Evolutionary conservation across 805 yeast species (phyloP), one percentile per base, ranked within the genome.

Genomic region (Cephaloascus albidus): DNA sequence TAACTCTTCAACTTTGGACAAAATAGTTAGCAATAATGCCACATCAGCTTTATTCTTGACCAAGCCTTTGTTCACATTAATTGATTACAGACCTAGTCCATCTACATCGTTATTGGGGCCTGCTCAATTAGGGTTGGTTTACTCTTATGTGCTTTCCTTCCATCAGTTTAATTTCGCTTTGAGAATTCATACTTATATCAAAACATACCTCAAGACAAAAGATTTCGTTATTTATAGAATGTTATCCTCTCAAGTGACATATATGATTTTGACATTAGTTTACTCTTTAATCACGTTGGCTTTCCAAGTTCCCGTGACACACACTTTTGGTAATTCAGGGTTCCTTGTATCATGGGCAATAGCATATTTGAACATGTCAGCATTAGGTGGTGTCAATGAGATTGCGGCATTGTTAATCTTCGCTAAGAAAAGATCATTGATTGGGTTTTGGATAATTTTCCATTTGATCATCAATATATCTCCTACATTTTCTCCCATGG

Each of bases 121-220:
- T 4, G 52, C 61, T 1, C 70, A 65, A 41, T 68, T 66, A 33
- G 72, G 72, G 10, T 57, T 64, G 44, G 64, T 66, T 47, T 53
- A 53, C 34, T 48, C 55, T 10, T 47, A 42, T 36, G 40, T 53
- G 32, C 52, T 53, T 37, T 45, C 57, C 15, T 51, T 53, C 43
- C 56, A 53, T 38, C 58, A 53, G 43, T 53, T 50, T 46, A 53
- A 53, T 39, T 53, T 53, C 40, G 19, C 26, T 12, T 14, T 34
- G 26, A 18, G 23, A 34, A 34, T 34, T 20, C 20, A 18, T 20
- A 40, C 42, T 18, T 43, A 40, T 26, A 48, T 60, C 41, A 43
- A 50, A 18, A 37, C 48, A 3, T 38, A 38, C 26, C 48, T 60
- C 27, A 50, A 48, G 30, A 53, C 50, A 43, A 50, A 43, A 32